Base-by-base conservation (phyloP, 495 filamentous ascomycete species). In the Aspergillus haitiensis region DNA sequence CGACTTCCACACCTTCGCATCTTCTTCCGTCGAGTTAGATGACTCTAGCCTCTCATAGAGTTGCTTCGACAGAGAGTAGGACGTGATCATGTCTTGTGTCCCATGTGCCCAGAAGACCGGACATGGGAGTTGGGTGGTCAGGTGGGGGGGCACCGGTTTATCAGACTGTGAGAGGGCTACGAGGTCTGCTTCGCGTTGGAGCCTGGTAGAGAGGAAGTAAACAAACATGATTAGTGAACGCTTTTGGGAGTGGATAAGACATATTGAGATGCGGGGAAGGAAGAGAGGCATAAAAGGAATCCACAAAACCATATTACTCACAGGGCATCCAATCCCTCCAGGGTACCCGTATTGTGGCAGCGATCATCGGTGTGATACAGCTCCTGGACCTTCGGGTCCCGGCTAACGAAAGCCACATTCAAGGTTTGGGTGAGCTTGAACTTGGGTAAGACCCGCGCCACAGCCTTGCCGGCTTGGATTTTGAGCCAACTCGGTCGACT, bases 261-360 rank as follows among this genome's bases (percentile, higher is more conserved):
- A 27, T 9, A 9, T 15, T 13, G 39, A 35, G 7, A 39, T 0
- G 21, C 5, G 8, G 11, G 50, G 7, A 37, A 39, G 9, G 10
- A 32, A 52, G 18, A 7, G 1, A 18, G 2, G 6, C 11, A 39
- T 0, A 15, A 6, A 21, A 21, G n/a, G 21, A 27, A 27, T 27
- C 21, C 21, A 1, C 21, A 27, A 27, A 3, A 27, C 21, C 1
- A 27, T 27, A 27, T 27, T 7, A 56, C 86, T 60, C 93, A 67
- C 84, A 94, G 81, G 6, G 82, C 85, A 4, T 84, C 73, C 13
- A 93, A 65, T 2, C 86, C 88, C 65, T 90, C 84, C 13, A 93
- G 71, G 35, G 90, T 93, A 18, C 91, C 91, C 1, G 84, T 90
- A 65, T 90, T 77, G 72, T 93, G 90, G 68, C 83, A 80, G 51